phyloP scores from a whole-genome alignment of 768 basidiomycete species.

The Strobilomyces dryophilus region DNA sequence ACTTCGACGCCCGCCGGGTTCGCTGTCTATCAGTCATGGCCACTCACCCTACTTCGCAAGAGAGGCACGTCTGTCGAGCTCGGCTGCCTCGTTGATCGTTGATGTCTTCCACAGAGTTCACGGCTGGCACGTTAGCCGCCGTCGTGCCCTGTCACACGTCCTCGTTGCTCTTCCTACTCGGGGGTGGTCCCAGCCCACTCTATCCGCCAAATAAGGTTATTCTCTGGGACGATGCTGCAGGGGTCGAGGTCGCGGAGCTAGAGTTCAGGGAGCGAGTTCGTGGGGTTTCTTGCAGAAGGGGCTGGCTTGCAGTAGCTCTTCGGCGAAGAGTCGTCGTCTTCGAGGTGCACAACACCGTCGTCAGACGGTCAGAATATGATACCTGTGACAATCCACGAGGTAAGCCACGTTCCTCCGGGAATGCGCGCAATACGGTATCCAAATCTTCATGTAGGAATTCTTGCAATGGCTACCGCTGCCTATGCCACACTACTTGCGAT shows the following conservation, averaged over 20 bases:
- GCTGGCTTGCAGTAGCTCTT: slow-evolving; percentile 81
- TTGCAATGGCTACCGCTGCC: slow-evolving; percentile 74
- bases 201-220: slow-evolving; percentile 93
- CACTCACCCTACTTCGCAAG: slow-evolving; percentile 74
- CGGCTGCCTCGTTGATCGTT: slow-evolving; percentile 6
- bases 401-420: slow-evolving; percentile 30
- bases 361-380: slow-evolving; percentile 74
- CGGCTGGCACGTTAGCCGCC: slow-evolving; percentile 72
- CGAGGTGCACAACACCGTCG: slow-evolving; percentile 57
- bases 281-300: slow-evolving; percentile 74
- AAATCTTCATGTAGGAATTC: slow-evolving; percentile 50
- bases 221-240: slow-evolving; percentile 78
- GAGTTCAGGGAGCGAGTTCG: slow-evolving; percentile 85
- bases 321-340: slow-evolving; percentile 78
- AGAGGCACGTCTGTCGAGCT: slow-evolving; percentile 51
- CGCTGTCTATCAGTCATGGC: slow-evolving; percentile 74
- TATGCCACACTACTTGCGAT: slow-evolving; percentile 81
- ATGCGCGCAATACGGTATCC: slow-evolving; percentile 1
- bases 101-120: slow-evolving; percentile 51
- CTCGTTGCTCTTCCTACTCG: slow-evolving; percentile 80
- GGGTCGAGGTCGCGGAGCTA: slow-evolving; percentile 79
- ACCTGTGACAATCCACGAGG: slow-evolving; percentile 86
- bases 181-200: slow-evolving; percentile 82
- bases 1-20: slow-evolving; percentile 76
- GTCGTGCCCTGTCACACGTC: slow-evolving; percentile 78